Evolutionary conservation across 371 early-diverging fungal genomes (phyloP), one percentile per base, ranked within the genome.

Genomic region (Zopfochytrium polystomum): DNA sequence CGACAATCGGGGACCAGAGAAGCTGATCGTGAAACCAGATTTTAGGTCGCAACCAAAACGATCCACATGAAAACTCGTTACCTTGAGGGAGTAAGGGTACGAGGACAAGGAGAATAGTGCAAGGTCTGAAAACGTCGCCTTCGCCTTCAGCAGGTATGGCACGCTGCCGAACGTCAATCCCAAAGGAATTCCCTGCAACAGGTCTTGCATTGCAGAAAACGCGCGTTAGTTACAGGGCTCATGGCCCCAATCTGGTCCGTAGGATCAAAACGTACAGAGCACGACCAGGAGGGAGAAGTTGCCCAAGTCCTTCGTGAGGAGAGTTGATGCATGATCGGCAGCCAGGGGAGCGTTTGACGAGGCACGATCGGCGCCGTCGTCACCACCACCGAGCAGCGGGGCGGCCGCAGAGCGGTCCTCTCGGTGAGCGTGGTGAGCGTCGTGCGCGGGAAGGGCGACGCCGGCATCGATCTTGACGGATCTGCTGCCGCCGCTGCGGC

Each of bases 1-100:
- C 98, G 11, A 97, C 95, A 27, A 97, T 88, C 6, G 96, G 96
- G 5, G 95, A 95, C 96, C 96, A 97, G 27, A 96, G 75, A 18
- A 97, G 83, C 76, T 78, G 45, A 27, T 2, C 88, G 91, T 50
- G 91, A 80, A 26, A 85, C 86, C 13, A n/a, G 34, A 65, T 11
- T 15, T 43, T 15, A 18, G 15, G n/a, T 44, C 11, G 5, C 25
- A 29, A 9, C 7, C 20, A 43, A 11, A 18, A 20, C 18, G 46
- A 42, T 25, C 11, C 25, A 33, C 6, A 30, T 18, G 62, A 50
- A 6, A 32, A 7, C 9, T 15, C 4, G 27, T 5, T 58, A 75
- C 72, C 72, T 80, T 80, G 20, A 81, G 64, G 2, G 80, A 79
- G 63, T 98, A 98, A 2, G 98, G 98, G 81, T 95, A 98, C 3